These are phyloP conservation scores for Lonicera japonica DNA, from an alignment of 129 eudicot genomes.

Conservation along the genomic window DNA sequence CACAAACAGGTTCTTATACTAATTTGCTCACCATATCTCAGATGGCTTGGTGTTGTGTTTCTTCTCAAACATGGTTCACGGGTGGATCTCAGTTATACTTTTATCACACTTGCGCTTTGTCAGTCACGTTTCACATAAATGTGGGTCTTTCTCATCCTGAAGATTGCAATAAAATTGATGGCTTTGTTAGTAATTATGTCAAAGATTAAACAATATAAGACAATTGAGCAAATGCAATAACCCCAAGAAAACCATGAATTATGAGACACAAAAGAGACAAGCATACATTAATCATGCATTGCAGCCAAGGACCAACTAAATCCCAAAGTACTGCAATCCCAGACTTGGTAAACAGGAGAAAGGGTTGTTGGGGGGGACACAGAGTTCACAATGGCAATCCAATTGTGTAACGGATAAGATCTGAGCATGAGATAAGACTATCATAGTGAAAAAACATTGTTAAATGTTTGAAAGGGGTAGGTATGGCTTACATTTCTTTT, in stretches of 20 bases:
- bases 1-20: constrained; percentile 7
- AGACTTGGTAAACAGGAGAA: not conserved
- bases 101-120: not conserved
- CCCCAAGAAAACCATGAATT: not conserved
- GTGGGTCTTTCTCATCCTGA: not conserved
- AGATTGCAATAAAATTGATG: not conserved
- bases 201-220: not conserved
- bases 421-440: not conserved
- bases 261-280: not conserved
- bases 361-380: not conserved
- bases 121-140: not conserved
- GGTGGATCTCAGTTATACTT: constrained; percentile 7
- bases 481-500: no score
- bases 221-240: not conserved
- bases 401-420: not conserved
- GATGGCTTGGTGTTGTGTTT: constrained; percentile 14
- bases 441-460: not conserved
- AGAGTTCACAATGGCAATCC: not conserved
- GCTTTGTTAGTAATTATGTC: not conserved
- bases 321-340: not conserved
- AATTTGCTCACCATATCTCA: constrained; percentile 1
- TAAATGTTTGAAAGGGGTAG: not conserved
- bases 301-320: not conserved
- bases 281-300: not conserved
- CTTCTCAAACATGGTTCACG: constrained; percentile 1